A percentile compares a stretch with the other conserved stretches of the same genome.
Evolutionary conservation across 495 filamentous ascomycete species (phyloP).

Genomic region (Lasiosphaeris hirsuta): DNA sequence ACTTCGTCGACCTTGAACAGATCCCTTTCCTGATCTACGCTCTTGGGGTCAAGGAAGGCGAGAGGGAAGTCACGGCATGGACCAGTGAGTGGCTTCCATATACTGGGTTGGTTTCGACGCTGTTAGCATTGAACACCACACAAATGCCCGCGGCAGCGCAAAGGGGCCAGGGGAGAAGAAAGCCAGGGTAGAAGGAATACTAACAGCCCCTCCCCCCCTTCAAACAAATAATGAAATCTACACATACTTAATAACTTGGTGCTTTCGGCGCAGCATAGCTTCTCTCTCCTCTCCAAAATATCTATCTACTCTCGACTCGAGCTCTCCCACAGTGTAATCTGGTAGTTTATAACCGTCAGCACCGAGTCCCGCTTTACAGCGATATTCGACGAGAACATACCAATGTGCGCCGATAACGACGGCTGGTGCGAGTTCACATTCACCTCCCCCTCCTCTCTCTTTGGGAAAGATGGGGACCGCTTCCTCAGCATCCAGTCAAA

Average conservation of each 20-base stretch:
- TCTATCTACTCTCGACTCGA: not conserved
- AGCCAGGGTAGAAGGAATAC: too few species aligned
- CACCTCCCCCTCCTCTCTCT: not conserved
- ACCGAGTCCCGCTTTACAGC: too few species aligned
- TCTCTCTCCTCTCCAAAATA: not conserved
- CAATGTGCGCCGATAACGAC: not conserved
- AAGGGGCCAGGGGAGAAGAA: too few species aligned
- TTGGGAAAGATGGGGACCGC: not conserved
- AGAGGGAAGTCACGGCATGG: not conserved
- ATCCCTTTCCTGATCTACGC: not conserved
- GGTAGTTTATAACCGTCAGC: too few species aligned
- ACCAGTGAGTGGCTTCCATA: not conserved
- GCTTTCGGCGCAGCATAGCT: not conserved
- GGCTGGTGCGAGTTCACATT: not conserved
- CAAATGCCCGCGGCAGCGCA: too few species aligned
- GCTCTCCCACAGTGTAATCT: too few species aligned
- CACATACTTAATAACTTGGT: conserved; percentile 1
- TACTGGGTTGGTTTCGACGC: too few species aligned
- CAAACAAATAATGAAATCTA: too few species aligned
- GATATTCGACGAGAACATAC: too few species aligned
- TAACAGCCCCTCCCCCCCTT: too few species aligned
- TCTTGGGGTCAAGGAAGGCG: not conserved
- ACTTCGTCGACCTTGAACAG: conserved; percentile 1
- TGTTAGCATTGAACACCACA: too few species aligned
- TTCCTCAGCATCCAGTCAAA: conserved; percentile 3